These are phyloP conservation scores for Domatiomyces globalis DNA, from an alignment of 2,329 filamentous ascomycete species.

Conservation along the genomic window DNA sequence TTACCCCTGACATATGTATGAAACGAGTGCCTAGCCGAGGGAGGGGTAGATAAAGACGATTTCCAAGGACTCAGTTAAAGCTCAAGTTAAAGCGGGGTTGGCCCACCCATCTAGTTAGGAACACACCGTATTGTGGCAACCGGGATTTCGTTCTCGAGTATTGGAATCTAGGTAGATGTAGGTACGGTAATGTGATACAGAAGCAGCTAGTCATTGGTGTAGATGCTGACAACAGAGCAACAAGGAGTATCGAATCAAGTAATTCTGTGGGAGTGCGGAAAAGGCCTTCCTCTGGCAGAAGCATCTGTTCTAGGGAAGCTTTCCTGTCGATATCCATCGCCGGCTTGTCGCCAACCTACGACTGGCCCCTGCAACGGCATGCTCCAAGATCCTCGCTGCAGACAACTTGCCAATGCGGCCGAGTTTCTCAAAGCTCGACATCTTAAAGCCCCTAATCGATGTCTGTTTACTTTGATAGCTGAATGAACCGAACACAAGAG, in stretches of 20 bases:
- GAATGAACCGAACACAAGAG: background rate
- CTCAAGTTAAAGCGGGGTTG: too few relatives aligned
- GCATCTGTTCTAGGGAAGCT: background rate
- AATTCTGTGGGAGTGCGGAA: background rate
- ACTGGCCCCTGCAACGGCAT: background rate
- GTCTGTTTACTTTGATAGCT: too few relatives aligned
- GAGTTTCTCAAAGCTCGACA: background rate
- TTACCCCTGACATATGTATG: too few relatives aligned
- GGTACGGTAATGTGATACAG: too few relatives aligned
- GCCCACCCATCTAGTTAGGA: too few relatives aligned
- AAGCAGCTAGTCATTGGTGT: too few relatives aligned
- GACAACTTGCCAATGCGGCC: background rate
- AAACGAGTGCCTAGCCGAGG: too few relatives aligned
- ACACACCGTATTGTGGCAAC: too few relatives aligned
- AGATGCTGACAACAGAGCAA: background rate
- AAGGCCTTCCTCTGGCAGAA: background rate
- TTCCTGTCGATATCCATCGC: background rate
- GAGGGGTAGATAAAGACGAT: too few relatives aligned
- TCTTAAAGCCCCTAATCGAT: background rate
- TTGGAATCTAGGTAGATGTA: too few relatives aligned
- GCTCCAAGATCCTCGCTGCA: background rate
- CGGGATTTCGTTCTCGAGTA: too few relatives aligned
- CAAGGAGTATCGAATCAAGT: background rate
- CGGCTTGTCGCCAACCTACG: background rate
- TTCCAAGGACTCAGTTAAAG: too few relatives aligned